phyloP scores from a whole-genome alignment of 108 stramenopile species.

The Fragilaria radians region DNA sequence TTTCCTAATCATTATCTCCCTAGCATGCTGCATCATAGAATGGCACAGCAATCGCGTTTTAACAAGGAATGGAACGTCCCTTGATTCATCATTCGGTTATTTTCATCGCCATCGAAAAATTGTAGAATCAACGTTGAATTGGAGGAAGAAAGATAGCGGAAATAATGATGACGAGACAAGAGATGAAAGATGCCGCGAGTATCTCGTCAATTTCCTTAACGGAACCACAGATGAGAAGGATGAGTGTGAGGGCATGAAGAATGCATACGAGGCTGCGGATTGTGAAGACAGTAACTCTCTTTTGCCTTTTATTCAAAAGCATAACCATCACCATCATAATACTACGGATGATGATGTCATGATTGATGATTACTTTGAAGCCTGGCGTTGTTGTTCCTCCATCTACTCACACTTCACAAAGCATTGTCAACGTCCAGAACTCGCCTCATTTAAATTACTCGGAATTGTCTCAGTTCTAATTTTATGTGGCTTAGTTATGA shows the following conservation, averaged over 20 bases:
- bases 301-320: neutral
- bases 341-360: constrained; percentile 27
- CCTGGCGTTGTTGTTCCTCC: constrained; percentile 56
- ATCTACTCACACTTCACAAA: constrained; percentile 49
- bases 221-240: constrained; percentile 82
- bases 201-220: constrained; percentile 64
- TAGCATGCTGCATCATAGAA: no score
- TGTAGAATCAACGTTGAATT: neutral
- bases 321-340: neutral
- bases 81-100: no score
- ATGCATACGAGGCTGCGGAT: constrained; percentile 64
- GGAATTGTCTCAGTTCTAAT: constrained; percentile 67
- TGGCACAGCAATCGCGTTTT: no score
- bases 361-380: constrained; percentile 66
- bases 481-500: constrained; percentile 65
- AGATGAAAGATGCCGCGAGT: constrained; percentile 55
- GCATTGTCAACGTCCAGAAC: constrained; percentile 30
- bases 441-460: constrained; percentile 49
- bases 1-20: no score
- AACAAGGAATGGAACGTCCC: no score
- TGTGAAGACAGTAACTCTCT: constrained; percentile 30
- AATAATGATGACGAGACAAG: constrained; percentile 24
- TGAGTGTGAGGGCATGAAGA: constrained; percentile 70
- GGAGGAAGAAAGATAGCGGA: neutral
- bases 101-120: no score